Percentiles rank a stretch among this genome's conserved stretches.
Evolutionary conservation across 345 rosid species (phyloP).

Genomic region (Raphanus sativus): DNA sequence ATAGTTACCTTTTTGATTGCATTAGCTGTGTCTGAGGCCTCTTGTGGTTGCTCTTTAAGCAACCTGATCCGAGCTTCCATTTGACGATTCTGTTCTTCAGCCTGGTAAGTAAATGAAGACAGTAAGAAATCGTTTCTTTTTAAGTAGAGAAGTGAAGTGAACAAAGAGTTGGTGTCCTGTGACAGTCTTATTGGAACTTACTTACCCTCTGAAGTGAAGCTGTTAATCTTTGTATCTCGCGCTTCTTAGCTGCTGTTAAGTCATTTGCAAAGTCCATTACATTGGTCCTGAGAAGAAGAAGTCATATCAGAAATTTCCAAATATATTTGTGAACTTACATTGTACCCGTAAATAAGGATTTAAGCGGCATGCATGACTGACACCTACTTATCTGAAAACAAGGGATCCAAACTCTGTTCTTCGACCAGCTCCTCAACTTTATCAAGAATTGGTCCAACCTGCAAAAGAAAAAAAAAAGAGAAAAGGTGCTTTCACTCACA

Average conservation of each 20-base stretch:
- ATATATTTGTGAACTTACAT: background rate
- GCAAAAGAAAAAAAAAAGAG: background rate
- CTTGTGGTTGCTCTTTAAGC: slow-evolving; percentile 47
- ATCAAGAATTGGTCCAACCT: slow-evolving; percentile 74
- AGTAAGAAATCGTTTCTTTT: background rate
- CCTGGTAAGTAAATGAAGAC: slow-evolving; percentile 40
- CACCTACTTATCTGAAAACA: slow-evolving; percentile 66
- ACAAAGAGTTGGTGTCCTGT: slow-evolving; percentile 1
- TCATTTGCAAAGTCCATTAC: slow-evolving; percentile 49
- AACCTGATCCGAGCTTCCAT: slow-evolving; percentile 44
- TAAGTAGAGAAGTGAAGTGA: background rate
- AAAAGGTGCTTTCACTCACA: background rate
- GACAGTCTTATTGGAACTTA: background rate
- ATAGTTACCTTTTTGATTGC: slow-evolving; percentile 47
- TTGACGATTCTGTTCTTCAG: slow-evolving; percentile 56
- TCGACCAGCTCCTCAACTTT: slow-evolving; percentile 68
- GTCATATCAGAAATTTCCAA: background rate
- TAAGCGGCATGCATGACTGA: background rate
- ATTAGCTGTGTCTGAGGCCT: slow-evolving; percentile 38
- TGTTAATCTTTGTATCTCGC: slow-evolving; percentile 55
- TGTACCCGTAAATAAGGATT: background rate
- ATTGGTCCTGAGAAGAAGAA: slow-evolving; percentile 54
- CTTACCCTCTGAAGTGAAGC: slow-evolving; percentile 58
- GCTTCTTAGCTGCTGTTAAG: slow-evolving; percentile 54
- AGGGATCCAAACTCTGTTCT: slow-evolving; percentile 69